phyloP scores from a whole-genome alignment of 2,329 filamentous ascomycete genomes.

The Kalmusia sp. region DNA sequence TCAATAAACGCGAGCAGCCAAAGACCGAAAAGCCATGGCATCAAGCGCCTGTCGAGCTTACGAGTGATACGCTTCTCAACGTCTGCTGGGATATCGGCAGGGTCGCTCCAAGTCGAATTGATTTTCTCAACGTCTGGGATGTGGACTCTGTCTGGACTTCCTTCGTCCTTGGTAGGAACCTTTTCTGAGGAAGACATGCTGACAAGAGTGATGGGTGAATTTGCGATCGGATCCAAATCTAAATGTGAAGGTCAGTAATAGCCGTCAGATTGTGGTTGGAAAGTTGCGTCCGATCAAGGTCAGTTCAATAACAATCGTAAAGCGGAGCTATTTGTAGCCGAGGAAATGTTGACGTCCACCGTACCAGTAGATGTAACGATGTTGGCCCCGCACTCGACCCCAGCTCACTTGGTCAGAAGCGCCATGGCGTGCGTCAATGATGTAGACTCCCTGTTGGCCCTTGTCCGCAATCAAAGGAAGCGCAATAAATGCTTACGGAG shows the following conservation, averaged over 20 bases:
- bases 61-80: conserved; percentile 47
- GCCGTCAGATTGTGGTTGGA: not conserved
- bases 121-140: conserved; percentile 19
- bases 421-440: conserved; percentile 4
- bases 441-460: not conserved
- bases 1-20: conserved; percentile 59
- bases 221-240: not conserved
- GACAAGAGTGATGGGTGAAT: not conserved
- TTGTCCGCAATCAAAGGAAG: not conserved
- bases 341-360: not conserved
- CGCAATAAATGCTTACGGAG: no score
- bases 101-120: conserved; percentile 15
- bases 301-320: not conserved
- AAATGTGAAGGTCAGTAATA: not conserved
- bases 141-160: not conserved
- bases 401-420: not conserved
- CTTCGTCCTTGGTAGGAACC: not conserved
- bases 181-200: not conserved
- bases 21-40: conserved; percentile 55
- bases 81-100: conserved; percentile 7
- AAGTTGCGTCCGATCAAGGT: not conserved
- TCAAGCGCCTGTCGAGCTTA: conserved; percentile 52
- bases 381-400: not conserved
- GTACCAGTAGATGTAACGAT: not conserved
- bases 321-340: not conserved